Evolutionary conservation across 2,329 filamentous ascomycete species (phyloP).

Genomic region (Fusarium decemcellulare): DNA sequence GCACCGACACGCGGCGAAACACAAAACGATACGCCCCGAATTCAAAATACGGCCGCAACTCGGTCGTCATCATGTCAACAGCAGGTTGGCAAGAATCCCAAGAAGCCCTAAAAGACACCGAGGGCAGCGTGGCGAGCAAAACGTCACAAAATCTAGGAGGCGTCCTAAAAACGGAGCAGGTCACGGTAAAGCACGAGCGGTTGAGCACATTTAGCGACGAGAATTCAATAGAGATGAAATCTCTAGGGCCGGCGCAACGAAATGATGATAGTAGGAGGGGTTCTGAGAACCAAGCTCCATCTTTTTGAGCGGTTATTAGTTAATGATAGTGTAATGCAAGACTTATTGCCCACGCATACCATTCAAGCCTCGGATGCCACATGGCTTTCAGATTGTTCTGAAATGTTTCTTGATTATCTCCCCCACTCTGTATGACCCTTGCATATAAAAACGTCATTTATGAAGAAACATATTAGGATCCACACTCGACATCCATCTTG

Average conservation of each 20-base stretch:
- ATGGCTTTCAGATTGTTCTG: no score
- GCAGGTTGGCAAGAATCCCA: conserved; percentile 51
- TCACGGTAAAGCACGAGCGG: conserved; percentile 45
- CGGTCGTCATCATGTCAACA: conserved; percentile 51
- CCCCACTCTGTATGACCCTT: no score
- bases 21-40: conserved; percentile 17
- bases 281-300: no score
- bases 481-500: no score
- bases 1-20: conserved; percentile 6
- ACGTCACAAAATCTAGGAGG: conserved; percentile 31
- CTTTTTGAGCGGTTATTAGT: no score
- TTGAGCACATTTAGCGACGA: conserved; percentile 37
- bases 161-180: conserved; percentile 50
- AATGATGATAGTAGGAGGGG: no score
- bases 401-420: no score
- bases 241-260: not conserved
- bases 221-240: conserved; percentile 41
- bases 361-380: no score
- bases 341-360: no score
- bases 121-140: conserved; percentile 10
- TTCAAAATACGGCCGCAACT: conserved; percentile 48
- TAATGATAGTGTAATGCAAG: no score
- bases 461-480: no score
- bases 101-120: conserved; percentile 47
- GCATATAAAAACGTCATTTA: no score